Evolutionary conservation across 495 filamentous ascomycete genomes (phyloP).

Genomic region (Penicillium bialowiezense): DNA sequence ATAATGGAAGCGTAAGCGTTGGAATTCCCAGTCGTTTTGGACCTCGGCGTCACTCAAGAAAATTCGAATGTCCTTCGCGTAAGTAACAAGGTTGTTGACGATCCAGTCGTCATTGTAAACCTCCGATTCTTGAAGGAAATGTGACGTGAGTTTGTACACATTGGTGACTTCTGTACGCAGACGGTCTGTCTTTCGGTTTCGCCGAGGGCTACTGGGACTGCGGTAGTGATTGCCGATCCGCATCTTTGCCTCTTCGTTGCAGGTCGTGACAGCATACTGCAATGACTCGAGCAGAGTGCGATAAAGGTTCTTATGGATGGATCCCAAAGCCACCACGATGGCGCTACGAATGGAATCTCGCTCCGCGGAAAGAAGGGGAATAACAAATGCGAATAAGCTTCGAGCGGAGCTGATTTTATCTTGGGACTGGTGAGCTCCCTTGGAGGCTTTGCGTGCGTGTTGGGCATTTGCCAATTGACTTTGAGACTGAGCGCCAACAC

Average conservation of each 20-base stretch:
- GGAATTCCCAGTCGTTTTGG: conserved; percentile 95
- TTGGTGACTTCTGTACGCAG: conserved; percentile 92
- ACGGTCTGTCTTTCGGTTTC: conserved; percentile 77
- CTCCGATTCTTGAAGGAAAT: conserved; percentile 76
- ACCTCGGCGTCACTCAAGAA: conserved; percentile 92
- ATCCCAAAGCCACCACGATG: conserved; percentile 87
- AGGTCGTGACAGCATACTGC: conserved; percentile 74
- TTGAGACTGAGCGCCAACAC: conserved; percentile 67
- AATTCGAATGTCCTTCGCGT: conserved; percentile 86
- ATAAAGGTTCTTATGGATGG: conserved; percentile 95
- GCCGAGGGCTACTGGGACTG: conserved; percentile 68
- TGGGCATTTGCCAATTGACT: conserved; percentile 61
- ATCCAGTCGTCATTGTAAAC: conserved; percentile 92
- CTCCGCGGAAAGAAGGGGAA: conserved; percentile 77
- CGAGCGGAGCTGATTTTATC: conserved; percentile 87
- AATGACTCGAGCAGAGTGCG: conserved; percentile 86
- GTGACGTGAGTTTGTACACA: conserved; percentile 90
- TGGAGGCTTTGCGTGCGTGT: conserved; percentile 82
- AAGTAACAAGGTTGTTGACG: conserved; percentile 81
- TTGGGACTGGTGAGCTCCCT: conserved; percentile 59
- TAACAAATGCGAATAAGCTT: conserved; percentile 84
- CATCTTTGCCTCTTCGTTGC: conserved; percentile 86
- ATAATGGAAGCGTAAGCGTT: conserved; percentile 86
- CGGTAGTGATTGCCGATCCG: conserved; percentile 74
- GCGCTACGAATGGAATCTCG: conserved; percentile 79